A percentile compares a stretch with the other conserved stretches of the same genome.
These are phyloP conservation scores for Cercospora sp. DNA, from an alignment of 2,329 filamentous ascomycete genomes.

Conservation along the genomic window DNA sequence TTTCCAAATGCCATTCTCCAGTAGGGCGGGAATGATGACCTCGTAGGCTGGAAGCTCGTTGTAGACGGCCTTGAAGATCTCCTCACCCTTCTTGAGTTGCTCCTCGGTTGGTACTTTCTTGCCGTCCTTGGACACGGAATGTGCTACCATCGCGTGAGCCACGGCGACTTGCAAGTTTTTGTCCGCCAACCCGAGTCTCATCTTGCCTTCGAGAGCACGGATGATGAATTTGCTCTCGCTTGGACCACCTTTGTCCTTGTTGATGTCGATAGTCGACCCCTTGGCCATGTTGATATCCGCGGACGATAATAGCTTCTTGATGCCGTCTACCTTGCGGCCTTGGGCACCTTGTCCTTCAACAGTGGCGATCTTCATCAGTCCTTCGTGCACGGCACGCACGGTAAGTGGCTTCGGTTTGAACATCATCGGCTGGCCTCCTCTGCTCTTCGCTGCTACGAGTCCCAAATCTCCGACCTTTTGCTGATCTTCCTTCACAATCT, in stretches of 20 bases:
- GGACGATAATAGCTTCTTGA: constrained; percentile 94
- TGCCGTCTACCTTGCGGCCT: constrained; percentile 84
- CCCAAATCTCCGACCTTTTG: constrained; percentile 95
- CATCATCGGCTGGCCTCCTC: constrained; percentile 95
- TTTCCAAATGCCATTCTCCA: constrained; percentile 81
- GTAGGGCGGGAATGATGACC: constrained; percentile 85
- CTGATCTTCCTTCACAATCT: constrained; percentile 92
- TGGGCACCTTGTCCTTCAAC: constrained; percentile 84
- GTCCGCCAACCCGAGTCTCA: constrained; percentile 87
- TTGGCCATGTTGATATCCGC: constrained; percentile 75
- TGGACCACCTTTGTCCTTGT: constrained; percentile 85
- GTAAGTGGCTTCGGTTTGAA: constrained; percentile 95
- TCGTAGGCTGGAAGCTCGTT: constrained; percentile 95
- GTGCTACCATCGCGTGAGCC: constrained; percentile 81
- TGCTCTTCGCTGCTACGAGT: constrained; percentile 90
- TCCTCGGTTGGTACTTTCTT: constrained; percentile 68
- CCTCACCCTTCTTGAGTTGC: constrained; percentile 79
- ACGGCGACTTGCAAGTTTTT: constrained; percentile 87
- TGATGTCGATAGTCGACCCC: constrained; percentile 71
- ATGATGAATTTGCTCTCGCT: constrained; percentile 95
- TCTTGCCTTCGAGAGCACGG: constrained; percentile 89
- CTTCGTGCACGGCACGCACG: constrained; percentile 80
- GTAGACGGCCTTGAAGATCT: constrained; percentile 78
- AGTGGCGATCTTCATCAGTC: constrained; percentile 84
- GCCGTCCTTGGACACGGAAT: constrained; percentile 72